Percentiles rank a stretch among this genome's conserved stretches.
Conservation (phyloP, 2,329 filamentous ascomycete genomes). For the Hymenotorrendiella dingleyae region DNA sequence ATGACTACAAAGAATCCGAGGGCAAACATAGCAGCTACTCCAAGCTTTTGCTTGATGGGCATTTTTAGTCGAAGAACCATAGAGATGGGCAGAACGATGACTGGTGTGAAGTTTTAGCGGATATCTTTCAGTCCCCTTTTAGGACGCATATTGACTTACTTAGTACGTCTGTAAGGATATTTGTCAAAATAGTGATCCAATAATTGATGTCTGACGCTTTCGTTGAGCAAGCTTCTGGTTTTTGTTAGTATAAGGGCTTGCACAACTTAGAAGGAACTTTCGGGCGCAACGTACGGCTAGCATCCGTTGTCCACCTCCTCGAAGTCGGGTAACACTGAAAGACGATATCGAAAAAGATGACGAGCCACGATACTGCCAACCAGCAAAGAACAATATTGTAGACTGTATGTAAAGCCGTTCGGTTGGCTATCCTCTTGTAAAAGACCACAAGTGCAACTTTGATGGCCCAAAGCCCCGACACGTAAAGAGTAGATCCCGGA, state of each 20-base stretch:
- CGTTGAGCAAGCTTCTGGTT: constrained; percentile 3
- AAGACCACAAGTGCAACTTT: constrained; percentile 37
- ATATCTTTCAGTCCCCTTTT: not conserved
- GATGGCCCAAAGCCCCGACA: constrained; percentile 36
- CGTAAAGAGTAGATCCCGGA: constrained; percentile 36
- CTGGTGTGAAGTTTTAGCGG: constrained; percentile 8
- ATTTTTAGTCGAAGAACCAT: constrained; percentile 34
- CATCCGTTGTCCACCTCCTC: constrained; percentile 10
- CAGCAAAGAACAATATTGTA: constrained; percentile 34
- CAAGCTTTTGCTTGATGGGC: constrained; percentile 12
- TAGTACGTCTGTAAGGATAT: constrained; percentile 12
- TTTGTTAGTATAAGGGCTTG: not conserved
- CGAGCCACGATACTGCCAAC: constrained; percentile 25
- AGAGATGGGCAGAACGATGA: constrained; percentile 31
- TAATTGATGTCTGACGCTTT: constrained; percentile 13
- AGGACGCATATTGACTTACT: too few species aligned
- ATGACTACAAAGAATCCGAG: constrained; percentile 11
- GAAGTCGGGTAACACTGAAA: constrained; percentile 13
- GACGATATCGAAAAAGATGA: constrained; percentile 14
- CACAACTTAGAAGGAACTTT: not conserved
- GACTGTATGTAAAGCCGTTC: constrained; percentile 32
- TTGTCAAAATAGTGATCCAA: constrained; percentile 9
- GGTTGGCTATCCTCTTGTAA: constrained; percentile 36
- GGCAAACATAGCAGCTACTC: constrained; percentile 11
- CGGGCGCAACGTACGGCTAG: too few species aligned